Evolutionary conservation across 2,329 filamentous ascomycete genomes (phyloP), one percentile per base, ranked within the genome.

Genomic region (Claviceps maximensis): DNA sequence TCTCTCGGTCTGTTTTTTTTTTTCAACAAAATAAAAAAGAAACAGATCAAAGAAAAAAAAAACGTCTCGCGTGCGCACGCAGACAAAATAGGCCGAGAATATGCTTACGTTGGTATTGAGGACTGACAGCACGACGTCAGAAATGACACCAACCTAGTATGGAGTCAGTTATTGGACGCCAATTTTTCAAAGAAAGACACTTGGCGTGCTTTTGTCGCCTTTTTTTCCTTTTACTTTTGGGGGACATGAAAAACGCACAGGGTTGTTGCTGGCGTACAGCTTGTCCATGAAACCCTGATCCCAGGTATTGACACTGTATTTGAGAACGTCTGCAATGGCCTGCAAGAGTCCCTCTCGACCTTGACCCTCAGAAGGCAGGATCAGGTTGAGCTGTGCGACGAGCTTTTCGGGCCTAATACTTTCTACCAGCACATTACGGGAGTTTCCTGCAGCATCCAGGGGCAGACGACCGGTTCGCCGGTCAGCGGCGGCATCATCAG

Each of bases 241-340:
- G 21, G 21, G 21, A 25, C n/a, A 44, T 1, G 27, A 38, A 15
- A 38, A 17, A 69, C 78, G 55, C 63, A 85, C 83, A 44, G 91
- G 85, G 63, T 93, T 93, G 41, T 88, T 94, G 58, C 84, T 85
- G n/a, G 86, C 82, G 68, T 96, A 97, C 19, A 97, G 75, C 71
- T 98, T 97, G 70, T 96, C 90, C 63, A 97, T 71, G 69, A 97
- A 98, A 12, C 91, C 91, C 69, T 95, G 90, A 63, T 95, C 87
- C 87, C 90, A 97, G n/a, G 91, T 96, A 70, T 98, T 98, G 63
- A 97, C 91, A 63, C 86, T 93, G 68, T 94, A 89, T 58, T 80
- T 76, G 44, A 97, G 74, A 21, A 96, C 75, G 55, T 82, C 78
- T 58, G 82, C 73, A 47, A 95, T 77, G 3, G 80, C 80, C 36